Evolutionary conservation across 2,329 filamentous ascomycete genomes (phyloP), one percentile per base, ranked within the genome.

Genomic region (Lachnellula occidentalis): DNA sequence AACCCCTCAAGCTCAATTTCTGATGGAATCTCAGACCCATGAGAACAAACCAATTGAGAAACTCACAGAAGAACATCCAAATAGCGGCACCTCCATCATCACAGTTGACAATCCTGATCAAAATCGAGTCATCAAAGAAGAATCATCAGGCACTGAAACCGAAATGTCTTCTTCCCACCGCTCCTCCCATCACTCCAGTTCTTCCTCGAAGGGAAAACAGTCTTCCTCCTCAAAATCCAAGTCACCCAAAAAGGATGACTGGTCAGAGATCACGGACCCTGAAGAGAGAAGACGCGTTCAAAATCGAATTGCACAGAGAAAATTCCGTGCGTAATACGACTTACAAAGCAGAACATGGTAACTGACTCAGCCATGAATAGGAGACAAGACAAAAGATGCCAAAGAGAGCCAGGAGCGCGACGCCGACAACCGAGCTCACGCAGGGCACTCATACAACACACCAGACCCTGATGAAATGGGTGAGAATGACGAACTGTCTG

Each of bases 231-330:
- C 63, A n/a, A 78, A 74, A 58, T 68, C 74, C 5, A 72, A 72
- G 60, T 65, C 64, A 34, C 48, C 69, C 21, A 78, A 70, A 58
- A 62, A 65, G 58, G 78, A 87, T 59, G 82, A 89, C 71, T 91
- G 87, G 87, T 76, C 80, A 27, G 79, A 85, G 0, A 78, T 90
- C 43, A 80, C 79, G 6, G 86, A 90, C 62, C 85, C 85, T 0
- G 83, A 83, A 57, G 85, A 89, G 72, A 78, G 87, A 66, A 77
- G 87, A 58, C 83, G 86, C 57, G 86, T 90, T 49, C 87, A 91
- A 68, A 91, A 91, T 67, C 80, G 86, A 51, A 80, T 90, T 57
- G 87, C 87, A 2, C 87, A 90, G 65, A 78, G 87, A 61, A 89
- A 89, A 64, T 90, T 89, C 62, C 79, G 87, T 90, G 78, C 66